Base-by-base conservation (phyloP, 2,329 filamentous ascomycete species). In the Paracoccidioides brasiliensis region DNA sequence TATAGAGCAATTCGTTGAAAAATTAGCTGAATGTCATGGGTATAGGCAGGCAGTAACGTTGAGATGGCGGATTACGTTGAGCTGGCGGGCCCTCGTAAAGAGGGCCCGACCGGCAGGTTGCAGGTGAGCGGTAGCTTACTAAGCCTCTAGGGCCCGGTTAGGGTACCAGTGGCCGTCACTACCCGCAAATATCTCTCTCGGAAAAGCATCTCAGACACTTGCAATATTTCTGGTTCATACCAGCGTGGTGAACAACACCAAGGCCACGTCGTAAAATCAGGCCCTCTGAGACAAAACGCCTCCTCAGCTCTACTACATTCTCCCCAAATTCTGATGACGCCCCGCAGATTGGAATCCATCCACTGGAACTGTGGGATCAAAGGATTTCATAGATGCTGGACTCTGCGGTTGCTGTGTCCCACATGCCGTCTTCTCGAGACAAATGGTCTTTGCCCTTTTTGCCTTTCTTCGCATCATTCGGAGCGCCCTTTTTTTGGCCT, bases 221-320 rank as follows among this genome's bases (percentile, higher is more conserved):
- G 85, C 87, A 80, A 64, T 90, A 90, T 59, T 81, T 80, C 51
- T 85, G 77, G 64, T 90, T 90, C 82, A 90, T 82, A 70, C 87
- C 86, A 15, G 86, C 80, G 64, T 91, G 88, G 70, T 91, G 86
- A 5, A 90, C 22, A 22, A 22, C 80, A 37, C 84, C 88, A 15
- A 91, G 74, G 22, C 88, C 87, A 55, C 86, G 75, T 56, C 74
- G 73, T 1, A 91, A 73, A 22, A 88, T 75, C 7, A 90, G 66
- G 59, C 75, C 74, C 9, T 74, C 70, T 0, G 72, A 66, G 22
- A 84, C 72, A 12, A 74, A 70, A 52, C 78, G 78, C 48, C 70
- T 68, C n/a, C 72, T 68, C 4, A 88, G 70, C 33, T 79, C 71
- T 14, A 70, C 62, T 14, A 82, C 69, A 57, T 80, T 77, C 2